Conservation (phyloP, 371 early-diverging fungal species). For the Blastocladiella emersonii region DNA sequence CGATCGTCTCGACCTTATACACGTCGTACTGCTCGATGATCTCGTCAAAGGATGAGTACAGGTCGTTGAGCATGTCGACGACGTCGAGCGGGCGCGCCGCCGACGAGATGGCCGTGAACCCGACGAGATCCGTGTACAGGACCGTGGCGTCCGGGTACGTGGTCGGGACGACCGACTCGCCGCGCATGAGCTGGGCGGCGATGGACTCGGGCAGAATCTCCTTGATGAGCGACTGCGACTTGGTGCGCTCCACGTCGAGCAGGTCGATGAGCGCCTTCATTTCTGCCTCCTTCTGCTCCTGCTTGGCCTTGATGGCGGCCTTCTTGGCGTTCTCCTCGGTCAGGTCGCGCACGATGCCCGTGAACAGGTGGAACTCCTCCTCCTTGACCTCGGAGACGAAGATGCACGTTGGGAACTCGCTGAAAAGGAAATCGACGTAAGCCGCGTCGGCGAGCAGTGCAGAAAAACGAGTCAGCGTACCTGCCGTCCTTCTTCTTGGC, state of each 20-base stretch:
- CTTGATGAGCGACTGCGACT: slow-evolving; percentile 15
- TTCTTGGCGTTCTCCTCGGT: no score
- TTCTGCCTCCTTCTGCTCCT: slow-evolving; percentile 9
- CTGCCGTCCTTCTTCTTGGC: background rate
- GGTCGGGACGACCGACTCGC: slow-evolving; percentile 14
- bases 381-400: slow-evolving; percentile 21
- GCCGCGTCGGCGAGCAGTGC: no score
- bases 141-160: slow-evolving; percentile 16
- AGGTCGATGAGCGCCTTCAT: slow-evolving; percentile 6
- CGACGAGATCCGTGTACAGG: slow-evolving; percentile 23
- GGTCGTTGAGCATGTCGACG: slow-evolving; percentile 17
- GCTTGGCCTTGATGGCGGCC: slow-evolving; percentile 5
- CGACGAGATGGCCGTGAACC: slow-evolving; percentile 19
- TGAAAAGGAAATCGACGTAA: no score
- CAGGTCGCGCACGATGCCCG: slow-evolving; percentile 25
- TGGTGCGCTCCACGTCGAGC: background rate
- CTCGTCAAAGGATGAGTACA: slow-evolving; percentile 22
- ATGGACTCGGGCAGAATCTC: slow-evolving; percentile 24
- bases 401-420: slow-evolving; percentile 18
- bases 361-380: slow-evolving; percentile 19
- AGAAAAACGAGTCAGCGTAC: no score
- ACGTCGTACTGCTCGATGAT: slow-evolving; percentile 20
- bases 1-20: slow-evolving; percentile 26
- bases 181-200: slow-evolving; percentile 19
- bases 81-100: slow-evolving; percentile 13